Percentiles rank a stretch among this genome's conserved stretches.
These are phyloP conservation scores for Globisporangium paroecandrum DNA, from an alignment of 352 stramenopile species.

Conservation along the genomic window DNA sequence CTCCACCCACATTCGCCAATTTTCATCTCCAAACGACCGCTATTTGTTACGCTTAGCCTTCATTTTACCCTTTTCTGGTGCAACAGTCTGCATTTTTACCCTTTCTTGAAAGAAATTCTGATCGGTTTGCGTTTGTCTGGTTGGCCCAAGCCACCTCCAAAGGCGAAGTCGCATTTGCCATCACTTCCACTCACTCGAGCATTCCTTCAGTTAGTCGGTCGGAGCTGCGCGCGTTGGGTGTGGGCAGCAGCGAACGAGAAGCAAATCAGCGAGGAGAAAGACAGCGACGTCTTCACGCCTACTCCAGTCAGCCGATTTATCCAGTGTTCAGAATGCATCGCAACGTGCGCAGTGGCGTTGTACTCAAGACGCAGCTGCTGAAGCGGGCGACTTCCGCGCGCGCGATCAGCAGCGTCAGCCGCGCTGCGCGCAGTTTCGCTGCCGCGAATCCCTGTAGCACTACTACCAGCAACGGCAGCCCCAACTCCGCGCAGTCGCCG, in stretches of 20 bases:
- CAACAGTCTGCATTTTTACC: neutral
- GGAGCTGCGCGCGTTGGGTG: constrained; percentile 8
- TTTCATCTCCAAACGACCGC: neutral
- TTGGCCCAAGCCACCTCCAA: neutral
- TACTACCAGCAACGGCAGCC: neutral
- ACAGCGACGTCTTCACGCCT: neutral
- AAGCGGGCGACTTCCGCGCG: constrained; percentile 8
- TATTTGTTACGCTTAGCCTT: neutral
- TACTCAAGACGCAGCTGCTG: constrained; percentile 17
- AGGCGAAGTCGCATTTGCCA: neutral
- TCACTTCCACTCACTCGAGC: constrained; percentile 2
- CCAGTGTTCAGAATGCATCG: constrained; percentile 10
- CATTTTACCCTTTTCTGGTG: neutral
- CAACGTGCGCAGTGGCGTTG: constrained; percentile 13
- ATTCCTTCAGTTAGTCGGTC: constrained; percentile 9
- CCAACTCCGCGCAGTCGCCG: neutral
- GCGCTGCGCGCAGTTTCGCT: constrained; percentile 12
- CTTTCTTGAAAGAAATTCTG: neutral
- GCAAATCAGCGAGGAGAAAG: neutral
- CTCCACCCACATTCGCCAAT: neutral
- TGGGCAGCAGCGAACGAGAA: neutral
- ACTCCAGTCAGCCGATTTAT: neutral
- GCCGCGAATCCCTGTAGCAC: constrained; percentile 2
- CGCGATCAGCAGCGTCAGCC: constrained; percentile 12
- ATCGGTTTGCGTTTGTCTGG: constrained; percentile 2